A percentile compares a stretch with the other conserved stretches of the same genome.
Evolutionary conservation across 768 basidiomycete genomes (phyloP).

Genomic region (Imleria badia): DNA sequence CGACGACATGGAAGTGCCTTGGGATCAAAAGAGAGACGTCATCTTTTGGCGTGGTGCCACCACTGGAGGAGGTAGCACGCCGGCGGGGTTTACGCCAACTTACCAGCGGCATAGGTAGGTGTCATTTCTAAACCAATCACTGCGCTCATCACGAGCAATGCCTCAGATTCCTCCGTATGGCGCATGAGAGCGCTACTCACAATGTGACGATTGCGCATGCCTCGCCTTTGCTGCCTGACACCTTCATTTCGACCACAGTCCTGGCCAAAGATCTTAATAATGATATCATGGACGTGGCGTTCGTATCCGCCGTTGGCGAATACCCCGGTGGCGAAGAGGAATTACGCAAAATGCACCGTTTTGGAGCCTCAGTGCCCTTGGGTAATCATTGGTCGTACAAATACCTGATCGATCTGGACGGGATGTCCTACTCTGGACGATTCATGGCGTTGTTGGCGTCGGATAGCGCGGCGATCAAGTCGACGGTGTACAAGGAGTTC

Average conservation of each 20-base stretch:
- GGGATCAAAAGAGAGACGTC: slow-evolving; percentile 84
- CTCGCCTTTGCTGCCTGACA: slow-evolving; percentile 56
- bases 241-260: slow-evolving; percentile 61
- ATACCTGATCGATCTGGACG: slow-evolving; percentile 89
- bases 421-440: slow-evolving; percentile 91
- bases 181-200: slow-evolving; percentile 47
- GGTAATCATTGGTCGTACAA: slow-evolving; percentile 93
- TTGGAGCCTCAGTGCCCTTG: slow-evolving; percentile 73
- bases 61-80: slow-evolving; percentile 89
- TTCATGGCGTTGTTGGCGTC: slow-evolving; percentile 85
- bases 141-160: background rate
- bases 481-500: slow-evolving; percentile 89
- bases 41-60: slow-evolving; percentile 97
- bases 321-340: slow-evolving; percentile 77
- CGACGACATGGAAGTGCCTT: slow-evolving; percentile 84
- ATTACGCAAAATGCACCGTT: slow-evolving; percentile 63
- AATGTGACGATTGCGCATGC: slow-evolving; percentile 70
- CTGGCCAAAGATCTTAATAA: slow-evolving; percentile 62
- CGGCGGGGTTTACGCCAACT: slow-evolving; percentile 74
- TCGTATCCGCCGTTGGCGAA: slow-evolving; percentile 72
- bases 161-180: slow-evolving; percentile 70
- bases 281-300: slow-evolving; percentile 85
- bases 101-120: slow-evolving; percentile 85
- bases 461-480: slow-evolving; percentile 87
- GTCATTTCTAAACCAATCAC: slow-evolving; percentile 2